Percentiles rank a stretch among this genome's conserved stretches.
Evolutionary conservation across 768 basidiomycete genomes (phyloP).

Genomic region (Russula griseocarnosa): DNA sequence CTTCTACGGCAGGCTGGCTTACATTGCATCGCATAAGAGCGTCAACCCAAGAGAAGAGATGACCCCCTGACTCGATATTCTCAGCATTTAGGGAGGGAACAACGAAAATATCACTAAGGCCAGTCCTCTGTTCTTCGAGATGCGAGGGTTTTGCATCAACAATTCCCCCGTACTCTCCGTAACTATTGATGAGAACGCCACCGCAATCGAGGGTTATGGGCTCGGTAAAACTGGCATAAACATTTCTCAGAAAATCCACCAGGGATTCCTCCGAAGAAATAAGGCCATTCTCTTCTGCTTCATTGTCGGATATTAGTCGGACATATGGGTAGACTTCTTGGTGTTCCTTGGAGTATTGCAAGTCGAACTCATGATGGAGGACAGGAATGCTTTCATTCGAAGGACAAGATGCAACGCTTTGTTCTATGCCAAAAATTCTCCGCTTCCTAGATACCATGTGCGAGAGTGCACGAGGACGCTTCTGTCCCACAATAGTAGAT

Average conservation of each 20-base stretch:
- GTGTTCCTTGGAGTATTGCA: conserved; percentile 15
- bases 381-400: conserved; percentile 16
- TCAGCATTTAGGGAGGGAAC: conserved; percentile 14
- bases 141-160: conserved; percentile 7
- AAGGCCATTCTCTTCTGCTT: conserved; percentile 16
- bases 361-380: conserved; percentile 23
- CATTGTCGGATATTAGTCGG: conserved; percentile 21
- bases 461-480: conserved; percentile 8
- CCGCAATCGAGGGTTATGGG: conserved; percentile 24
- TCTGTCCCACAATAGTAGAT: conserved; percentile 11
- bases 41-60: conserved; percentile 26
- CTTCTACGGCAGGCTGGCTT: conserved; percentile 13
- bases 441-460: conserved; percentile 12
- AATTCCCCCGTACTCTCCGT: conserved; percentile 16
- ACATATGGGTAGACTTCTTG: background rate
- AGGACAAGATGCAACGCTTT: background rate
- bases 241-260: conserved; percentile 17
- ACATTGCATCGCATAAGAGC: background rate
- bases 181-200: conserved; percentile 14
- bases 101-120: conserved; percentile 10
- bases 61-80: conserved; percentile 1
- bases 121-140: conserved; percentile 18
- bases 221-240: conserved; percentile 14
- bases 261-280: conserved; percentile 14
- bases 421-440: background rate